Percentiles rank a stretch among this genome's conserved stretches.
Evolutionary conservation across 108 stramenopile species (phyloP).

Genomic region (Fragilaria crotonensis): DNA sequence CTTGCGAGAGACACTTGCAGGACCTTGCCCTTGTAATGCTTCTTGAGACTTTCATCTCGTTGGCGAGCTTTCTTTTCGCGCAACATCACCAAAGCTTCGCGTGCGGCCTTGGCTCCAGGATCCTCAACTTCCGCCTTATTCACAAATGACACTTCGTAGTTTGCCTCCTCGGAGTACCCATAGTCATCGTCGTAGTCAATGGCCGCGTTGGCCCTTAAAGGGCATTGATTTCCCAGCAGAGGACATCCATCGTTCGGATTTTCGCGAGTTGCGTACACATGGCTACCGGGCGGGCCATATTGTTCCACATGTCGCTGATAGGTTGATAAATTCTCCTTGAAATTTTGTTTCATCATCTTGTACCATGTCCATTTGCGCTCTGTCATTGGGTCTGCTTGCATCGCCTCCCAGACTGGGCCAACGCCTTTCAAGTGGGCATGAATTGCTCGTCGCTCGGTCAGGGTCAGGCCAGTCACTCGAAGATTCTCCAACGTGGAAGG

Average conservation of each 20-base stretch:
- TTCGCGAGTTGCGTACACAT: conserved; percentile 37
- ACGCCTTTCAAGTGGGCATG: conserved; percentile 35
- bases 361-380: conserved; percentile 51
- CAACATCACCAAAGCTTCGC: conserved; percentile 41
- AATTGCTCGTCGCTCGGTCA: conserved; percentile 50
- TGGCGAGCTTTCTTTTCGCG: conserved; percentile 49
- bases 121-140: conserved; percentile 50
- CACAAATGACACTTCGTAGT: conserved; percentile 42
- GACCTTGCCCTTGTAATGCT: conserved; percentile 52
- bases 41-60: conserved; percentile 42
- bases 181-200: conserved; percentile 45
- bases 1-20: conserved; percentile 50
- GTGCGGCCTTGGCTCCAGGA: conserved; percentile 49
- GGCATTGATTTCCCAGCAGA: conserved; percentile 58
- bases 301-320: conserved; percentile 39
- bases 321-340: conserved; percentile 45
- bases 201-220: conserved; percentile 40
- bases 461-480: conserved; percentile 52
- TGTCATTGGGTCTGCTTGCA: conserved; percentile 43
- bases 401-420: conserved; percentile 41
- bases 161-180: conserved; percentile 17
- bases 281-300: conserved; percentile 50
- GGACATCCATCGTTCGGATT: conserved; percentile 48
- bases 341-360: conserved; percentile 57
- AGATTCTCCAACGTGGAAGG: conserved; percentile 53